Percentiles rank a stretch among this genome's conserved stretches.
These are phyloP conservation scores for Cyanodermella asteris DNA, from an alignment of 2,329 filamentous ascomycete species.

Conservation along the genomic window DNA sequence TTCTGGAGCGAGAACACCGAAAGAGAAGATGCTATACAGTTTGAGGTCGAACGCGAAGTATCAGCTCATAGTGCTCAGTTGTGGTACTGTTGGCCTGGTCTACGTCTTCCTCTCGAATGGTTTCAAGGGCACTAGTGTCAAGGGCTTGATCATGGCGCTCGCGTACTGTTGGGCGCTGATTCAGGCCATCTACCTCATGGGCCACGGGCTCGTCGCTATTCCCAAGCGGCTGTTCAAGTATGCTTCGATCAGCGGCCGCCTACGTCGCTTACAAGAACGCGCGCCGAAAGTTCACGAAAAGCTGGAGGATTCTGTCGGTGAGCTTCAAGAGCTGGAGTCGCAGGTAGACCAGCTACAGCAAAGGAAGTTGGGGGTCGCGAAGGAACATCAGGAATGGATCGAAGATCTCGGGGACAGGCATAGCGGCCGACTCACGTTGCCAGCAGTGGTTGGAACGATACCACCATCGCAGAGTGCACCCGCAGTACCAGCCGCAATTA, in stretches of 20 bases:
- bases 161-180: conserved; percentile 86
- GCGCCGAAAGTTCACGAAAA: conserved; percentile 72
- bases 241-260: conserved; percentile 49
- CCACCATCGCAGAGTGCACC: conserved; percentile 18
- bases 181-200: conserved; percentile 91
- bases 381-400: conserved; percentile 77
- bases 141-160: conserved; percentile 73
- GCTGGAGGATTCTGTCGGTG: conserved; percentile 62
- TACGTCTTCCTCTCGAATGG: conserved; percentile 70
- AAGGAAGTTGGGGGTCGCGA: conserved; percentile 57
- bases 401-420: conserved; percentile 72
- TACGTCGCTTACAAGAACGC: conserved; percentile 54
- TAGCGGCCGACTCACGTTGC: conserved; percentile 24
- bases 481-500: conserved; percentile 58
- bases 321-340: conserved; percentile 58
- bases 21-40: conserved; percentile 61
- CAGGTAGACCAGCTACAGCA: conserved; percentile 61
- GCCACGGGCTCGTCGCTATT: conserved; percentile 81
- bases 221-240: conserved; percentile 62
- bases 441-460: conserved; percentile 17
- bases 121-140: conserved; percentile 49
- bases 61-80: conserved; percentile 55
- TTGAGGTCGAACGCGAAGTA: conserved; percentile 74
- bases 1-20: conserved; percentile 74
- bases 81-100: conserved; percentile 47